Base-by-base conservation (phyloP, 805 yeast species). In the Candida coquimbonensis region DNA sequence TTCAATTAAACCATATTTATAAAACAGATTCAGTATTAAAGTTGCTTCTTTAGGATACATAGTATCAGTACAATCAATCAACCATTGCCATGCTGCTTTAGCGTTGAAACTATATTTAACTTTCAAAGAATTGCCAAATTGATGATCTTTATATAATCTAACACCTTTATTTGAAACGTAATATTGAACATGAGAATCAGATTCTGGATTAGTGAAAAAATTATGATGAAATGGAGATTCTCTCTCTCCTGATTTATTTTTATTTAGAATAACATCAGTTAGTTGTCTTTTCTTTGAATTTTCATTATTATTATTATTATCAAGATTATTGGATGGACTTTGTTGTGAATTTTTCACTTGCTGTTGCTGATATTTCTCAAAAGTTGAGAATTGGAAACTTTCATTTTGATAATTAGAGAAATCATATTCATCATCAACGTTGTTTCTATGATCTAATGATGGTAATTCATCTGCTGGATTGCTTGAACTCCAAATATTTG, bases 141-240 rank as follows among this genome's bases (percentile, higher is more conserved):
- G 53, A 46, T 70, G 71, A 39, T 74, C 58, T 38, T 68, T 59
- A 52, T 77, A 77, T 4, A 86, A 55, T 17, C 96, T 65, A 3
- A 87, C 70, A 1, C 96, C 96, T 11, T 63, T 66, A 24, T 66
- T 55, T 0, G 90, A 77, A 6, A 77, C 80, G 59, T 82, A 89
- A 60, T 89, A 89, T 60, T 90, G 97, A 9, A 77, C 62, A 57
- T 81, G 86, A 0, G 95, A 72, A 52, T 85, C 91, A 0, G 95
- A 84, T 57, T 85, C 95, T 0, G 97, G 97, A 55, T 90, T 90
- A 5, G 91, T 81, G 66, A 88, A 88, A 56, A 76, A 87, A 36
- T 76, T 72, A 56, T 87, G 95, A 45, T 78, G 76, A 52, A 83
- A 81, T 0, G 96, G 95, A 6, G 87, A 80, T 7, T 48, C 53